Evolutionary conservation across 2,329 filamentous ascomycete species (phyloP), one percentile per base, ranked within the genome.

Genomic region (Colletotrichum destructivum): DNA sequence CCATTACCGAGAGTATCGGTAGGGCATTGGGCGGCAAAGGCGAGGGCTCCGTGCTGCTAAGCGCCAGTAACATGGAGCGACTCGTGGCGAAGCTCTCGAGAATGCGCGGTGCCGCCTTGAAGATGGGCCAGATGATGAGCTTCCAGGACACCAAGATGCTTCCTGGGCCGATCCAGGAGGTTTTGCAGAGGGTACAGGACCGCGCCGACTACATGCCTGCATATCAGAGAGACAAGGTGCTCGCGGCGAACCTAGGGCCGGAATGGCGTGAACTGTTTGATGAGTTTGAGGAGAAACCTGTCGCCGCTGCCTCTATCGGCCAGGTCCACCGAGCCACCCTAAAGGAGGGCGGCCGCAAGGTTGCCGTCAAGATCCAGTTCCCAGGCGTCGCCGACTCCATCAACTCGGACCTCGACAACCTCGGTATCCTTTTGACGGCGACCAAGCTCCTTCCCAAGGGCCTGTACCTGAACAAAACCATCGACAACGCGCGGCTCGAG

Each of bases 141-240:
- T 96, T 99, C 79, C 96, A 99, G 85, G 96, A 99, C 83, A 91
- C 94, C 47, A 98, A 98, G 82, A 95, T 98, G 91, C 89, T 99
- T 12, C 96, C 96, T 0, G 90, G 89, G 0, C 90, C 94, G 1
- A 95, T 99, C 61, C 94, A 97, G 75, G 90, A 96, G 77, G 94
- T 99, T 2, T 85, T 99, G 15, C 95, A 98, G 79, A 91, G 97
- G 7, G 96, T 99, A 0, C 96, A 99, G 80, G 96, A 99, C 80
- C 92, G 94, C 68, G 96, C 96, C 49, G 96, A 99, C 81, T 99
- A 98, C 81, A 99, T 99, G 96, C 96, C 96, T 0, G 89, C 94
- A 2, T 98, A 92, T 80, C 96, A 99, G 81, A 92, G 96, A 13
- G 92, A 99, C 80, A 91, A 92, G 71, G 96, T 99, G 0, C 88